A percentile compares a stretch with the other conserved stretches of the same genome.
phyloP scores from a whole-genome alignment of 2,329 filamentous ascomycete species.

The Domatiomyces globalis region DNA sequence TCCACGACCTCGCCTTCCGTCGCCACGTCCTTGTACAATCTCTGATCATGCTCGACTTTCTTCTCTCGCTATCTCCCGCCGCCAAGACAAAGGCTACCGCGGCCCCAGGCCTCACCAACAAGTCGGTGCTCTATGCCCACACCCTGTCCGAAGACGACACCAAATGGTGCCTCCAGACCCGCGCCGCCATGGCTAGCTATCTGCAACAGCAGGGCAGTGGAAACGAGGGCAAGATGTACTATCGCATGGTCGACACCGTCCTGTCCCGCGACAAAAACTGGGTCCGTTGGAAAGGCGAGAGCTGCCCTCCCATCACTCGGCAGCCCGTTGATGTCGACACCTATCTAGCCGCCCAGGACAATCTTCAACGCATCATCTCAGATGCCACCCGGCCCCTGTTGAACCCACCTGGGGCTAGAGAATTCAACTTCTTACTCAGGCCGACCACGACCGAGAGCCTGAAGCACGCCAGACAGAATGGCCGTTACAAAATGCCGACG shows the following conservation, averaged over 20 bases:
- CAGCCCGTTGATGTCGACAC: constrained; percentile 54
- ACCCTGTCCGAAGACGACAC: constrained; percentile 68
- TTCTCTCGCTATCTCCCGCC: constrained; percentile 73
- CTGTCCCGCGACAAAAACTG: constrained; percentile 94
- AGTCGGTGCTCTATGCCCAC: constrained; percentile 72
- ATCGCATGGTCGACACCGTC: constrained; percentile 92
- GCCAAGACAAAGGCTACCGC: constrained; percentile 61
- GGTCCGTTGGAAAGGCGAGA: constrained; percentile 96
- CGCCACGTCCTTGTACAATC: constrained; percentile 90
- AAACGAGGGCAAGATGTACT: constrained; percentile 78
- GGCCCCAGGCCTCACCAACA: constrained; percentile 51
- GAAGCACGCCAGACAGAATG: constrained; percentile 39
- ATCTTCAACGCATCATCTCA: constrained; percentile 51
- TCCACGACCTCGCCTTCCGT: constrained; percentile 87
- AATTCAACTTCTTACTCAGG: constrained; percentile 65
- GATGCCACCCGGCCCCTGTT: constrained; percentile 53
- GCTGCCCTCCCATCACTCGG: constrained; percentile 72
- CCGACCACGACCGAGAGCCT: constrained; percentile 55
- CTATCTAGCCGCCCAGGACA: constrained; percentile 54
- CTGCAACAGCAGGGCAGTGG: constrained; percentile 49
- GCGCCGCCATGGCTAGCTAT: constrained; percentile 65
- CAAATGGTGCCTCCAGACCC: constrained; percentile 72
- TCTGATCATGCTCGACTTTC: constrained; percentile 84
- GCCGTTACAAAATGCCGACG: constrained; percentile 55
- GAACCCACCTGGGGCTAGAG: constrained; percentile 55